Base-by-base conservation (phyloP, 768 basidiomycete species). In the Amanita pallidorosea region DNA sequence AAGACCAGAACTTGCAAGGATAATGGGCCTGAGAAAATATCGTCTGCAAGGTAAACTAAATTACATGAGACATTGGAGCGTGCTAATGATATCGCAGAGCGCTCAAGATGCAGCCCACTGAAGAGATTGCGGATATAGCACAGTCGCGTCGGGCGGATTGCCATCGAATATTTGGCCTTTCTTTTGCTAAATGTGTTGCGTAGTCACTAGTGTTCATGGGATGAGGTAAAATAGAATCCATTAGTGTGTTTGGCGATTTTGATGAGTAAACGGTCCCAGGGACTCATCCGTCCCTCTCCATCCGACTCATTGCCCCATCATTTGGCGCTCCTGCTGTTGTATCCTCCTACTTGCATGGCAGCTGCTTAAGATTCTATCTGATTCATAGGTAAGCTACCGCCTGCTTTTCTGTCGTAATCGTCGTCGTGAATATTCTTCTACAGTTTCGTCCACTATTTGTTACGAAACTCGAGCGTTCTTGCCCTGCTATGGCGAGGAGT, bases 401-500 rank as follows among this genome's bases (percentile, higher is more conserved):
- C 20, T 22, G 44, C 33, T 45, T 13, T 29, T 22, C 49, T n/a
- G n/a, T 47, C 37, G 23, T 23, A 31, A 40, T 27, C 27, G 6
- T 36, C 42, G 7, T 11, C 31, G 33, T 49, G 33, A 18, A 23
- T n/a, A n/a, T 5, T 40, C 31, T 41, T 12, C 27, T 37, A 44
- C 44, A 48, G 45, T 41, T 44, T 12, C 55, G 40, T 51, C 51
- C 54, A 67, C 63, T 64, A 67, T 65, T 70, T 65, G 67, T 65
- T 67, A 61, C 58, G 57, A 61, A 60, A 55, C 61, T 64, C 65
- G 63, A 65, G 57, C 65, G 63, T 61, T 61, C 58, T 56, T 56
- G 55, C 53, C 56, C 62, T 69, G 37, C 67, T 62, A 85, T 88
- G 82, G 81, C 84, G 55, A 81, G 79, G 75, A 85, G 80, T 60